These are phyloP conservation scores for Thalassiosira profunda DNA, from an alignment of 108 stramenopile genomes.

Conservation along the genomic window DNA sequence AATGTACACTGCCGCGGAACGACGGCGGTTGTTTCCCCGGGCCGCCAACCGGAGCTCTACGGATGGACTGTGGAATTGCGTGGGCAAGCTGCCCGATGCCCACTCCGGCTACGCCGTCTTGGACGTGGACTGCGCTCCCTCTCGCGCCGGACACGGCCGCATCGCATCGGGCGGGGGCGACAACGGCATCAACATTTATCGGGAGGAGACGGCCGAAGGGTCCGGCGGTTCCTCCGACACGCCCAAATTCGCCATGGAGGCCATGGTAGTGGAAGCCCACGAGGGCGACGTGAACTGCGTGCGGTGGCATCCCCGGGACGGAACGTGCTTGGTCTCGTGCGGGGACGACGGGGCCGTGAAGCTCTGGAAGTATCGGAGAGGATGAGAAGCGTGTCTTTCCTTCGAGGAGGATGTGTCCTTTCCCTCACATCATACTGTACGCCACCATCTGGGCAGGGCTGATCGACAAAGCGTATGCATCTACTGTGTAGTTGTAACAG, in stretches of 20 bases:
- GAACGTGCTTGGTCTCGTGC: conserved; percentile 74
- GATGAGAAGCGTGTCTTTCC: no score
- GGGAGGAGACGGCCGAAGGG: conserved; percentile 42
- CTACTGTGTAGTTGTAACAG: no score
- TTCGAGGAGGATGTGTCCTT: no score
- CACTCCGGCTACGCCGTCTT: conserved; percentile 72
- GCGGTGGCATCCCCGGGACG: conserved; percentile 91
- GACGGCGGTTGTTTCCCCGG: conserved; percentile 6
- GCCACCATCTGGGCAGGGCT: no score
- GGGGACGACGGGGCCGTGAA: conserved; percentile 93
- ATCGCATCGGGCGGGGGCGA: conserved; percentile 91
- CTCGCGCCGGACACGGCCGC: conserved; percentile 73
- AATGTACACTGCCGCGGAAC: conserved; percentile 64
- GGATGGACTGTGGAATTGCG: conserved; percentile 77
- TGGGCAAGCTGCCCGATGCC: conserved; percentile 66
- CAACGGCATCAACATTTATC: conserved; percentile 81
- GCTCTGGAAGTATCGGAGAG: conserved; percentile 76
- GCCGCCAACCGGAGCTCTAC: conserved; percentile 11
- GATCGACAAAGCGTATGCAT: no score
- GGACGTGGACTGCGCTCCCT: conserved; percentile 83
- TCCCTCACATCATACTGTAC: no score
- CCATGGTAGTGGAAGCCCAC: conserved; percentile 54
- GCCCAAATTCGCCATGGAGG: conserved; percentile 72
- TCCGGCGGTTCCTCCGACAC: conserved; percentile 53
- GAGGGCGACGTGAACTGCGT: conserved; percentile 97